Percentiles rank a stretch among this genome's conserved stretches.
Evolutionary conservation across 139 green algal species (phyloP).

Genomic region (Volvox reticuliferus): DNA sequence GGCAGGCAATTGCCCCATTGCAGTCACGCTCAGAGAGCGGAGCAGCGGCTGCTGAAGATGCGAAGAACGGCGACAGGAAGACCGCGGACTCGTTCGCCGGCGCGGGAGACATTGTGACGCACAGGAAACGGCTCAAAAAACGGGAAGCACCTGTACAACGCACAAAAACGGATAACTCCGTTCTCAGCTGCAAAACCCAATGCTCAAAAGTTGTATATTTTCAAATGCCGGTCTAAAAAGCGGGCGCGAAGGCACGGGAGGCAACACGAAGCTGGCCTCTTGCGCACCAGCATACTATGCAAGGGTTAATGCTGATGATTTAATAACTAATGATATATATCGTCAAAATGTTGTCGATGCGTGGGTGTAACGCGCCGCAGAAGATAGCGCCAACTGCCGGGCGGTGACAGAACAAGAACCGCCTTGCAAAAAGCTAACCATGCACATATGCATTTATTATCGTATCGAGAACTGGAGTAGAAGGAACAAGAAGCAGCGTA

Average conservation of each 20-base stretch:
- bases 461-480: no score
- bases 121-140: neutral
- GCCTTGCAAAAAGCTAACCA: no score
- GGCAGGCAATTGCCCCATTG: neutral
- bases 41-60: neutral
- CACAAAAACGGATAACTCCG: neutral
- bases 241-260: neutral
- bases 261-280: neutral
- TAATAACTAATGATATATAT: neutral
- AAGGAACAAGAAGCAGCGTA: neutral
- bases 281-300: neutral
- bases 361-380: neutral
- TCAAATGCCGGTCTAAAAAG: neutral
- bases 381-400: neutral
- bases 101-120: constrained; percentile 4
- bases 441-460: no score
- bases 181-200: neutral
- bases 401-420: neutral
- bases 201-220: neutral
- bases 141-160: neutral
- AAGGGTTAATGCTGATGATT: no score
- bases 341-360: neutral
- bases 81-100: neutral
- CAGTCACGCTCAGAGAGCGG: constrained; percentile 25
- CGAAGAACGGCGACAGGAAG: neutral